Evolutionary conservation across 2,329 filamentous ascomycete genomes (phyloP).

Genomic region (Botrytis porri): DNA sequence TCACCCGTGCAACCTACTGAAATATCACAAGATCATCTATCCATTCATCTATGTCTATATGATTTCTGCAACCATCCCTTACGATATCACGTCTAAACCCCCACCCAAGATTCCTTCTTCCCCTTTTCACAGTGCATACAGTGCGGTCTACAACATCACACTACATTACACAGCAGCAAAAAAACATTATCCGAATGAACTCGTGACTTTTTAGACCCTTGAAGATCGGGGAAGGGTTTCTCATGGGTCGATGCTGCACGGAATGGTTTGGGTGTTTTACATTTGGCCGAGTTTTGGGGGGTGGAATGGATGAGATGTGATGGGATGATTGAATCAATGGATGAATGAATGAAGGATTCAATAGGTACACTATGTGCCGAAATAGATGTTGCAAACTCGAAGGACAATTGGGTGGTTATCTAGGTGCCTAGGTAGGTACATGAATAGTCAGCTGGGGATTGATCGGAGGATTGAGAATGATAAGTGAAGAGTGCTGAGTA

Average conservation of each 20-base stretch:
- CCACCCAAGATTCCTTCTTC: background rate
- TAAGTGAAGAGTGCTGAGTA: background rate
- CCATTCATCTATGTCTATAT: background rate
- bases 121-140: background rate
- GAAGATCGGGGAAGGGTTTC: background rate
- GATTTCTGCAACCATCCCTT: background rate
- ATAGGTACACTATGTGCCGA: background rate
- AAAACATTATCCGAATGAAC: background rate
- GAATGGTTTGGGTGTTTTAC: background rate
- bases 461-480: background rate
- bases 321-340: too few relatives aligned
- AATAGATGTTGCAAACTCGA: background rate
- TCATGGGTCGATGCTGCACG: background rate
- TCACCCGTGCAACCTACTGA: background rate
- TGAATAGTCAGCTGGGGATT: background rate
- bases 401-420: too few relatives aligned
- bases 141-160: background rate
- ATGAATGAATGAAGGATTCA: background rate
- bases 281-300: background rate
- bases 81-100: conserved; percentile 4
- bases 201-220: background rate
- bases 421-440: background rate
- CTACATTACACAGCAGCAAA: background rate
- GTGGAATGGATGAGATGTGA: background rate
- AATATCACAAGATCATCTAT: background rate